Evolutionary conservation across 805 yeast genomes (phyloP).

Genomic region (Komagataella mondaviorum): DNA sequence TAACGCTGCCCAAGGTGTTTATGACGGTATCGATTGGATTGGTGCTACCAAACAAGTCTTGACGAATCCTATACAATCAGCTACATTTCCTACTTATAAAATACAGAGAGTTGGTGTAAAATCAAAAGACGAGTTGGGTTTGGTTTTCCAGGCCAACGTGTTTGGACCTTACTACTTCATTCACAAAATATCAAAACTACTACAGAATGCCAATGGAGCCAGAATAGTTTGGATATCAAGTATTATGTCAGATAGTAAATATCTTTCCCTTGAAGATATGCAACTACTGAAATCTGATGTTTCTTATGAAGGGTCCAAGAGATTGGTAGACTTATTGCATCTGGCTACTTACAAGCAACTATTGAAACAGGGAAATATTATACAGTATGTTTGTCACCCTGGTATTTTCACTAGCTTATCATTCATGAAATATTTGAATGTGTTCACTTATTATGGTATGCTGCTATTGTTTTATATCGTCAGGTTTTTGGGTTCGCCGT

Average conservation of each 20-base stretch:
- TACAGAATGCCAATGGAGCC: constrained; percentile 29
- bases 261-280: constrained; percentile 61
- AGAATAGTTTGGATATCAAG: constrained; percentile 78
- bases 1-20: constrained; percentile 85
- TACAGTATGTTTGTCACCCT: constrained; percentile 78
- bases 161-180: constrained; percentile 87
- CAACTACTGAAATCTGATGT: constrained; percentile 49
- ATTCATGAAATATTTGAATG: constrained; percentile 61
- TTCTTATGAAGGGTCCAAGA: constrained; percentile 87
- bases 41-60: constrained; percentile 60
- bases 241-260: constrained; percentile 65
- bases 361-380: constrained; percentile 33
- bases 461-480: constrained; percentile 70
- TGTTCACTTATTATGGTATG: constrained; percentile 81
- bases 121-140: constrained; percentile 69
- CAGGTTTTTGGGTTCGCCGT: constrained; percentile 68
- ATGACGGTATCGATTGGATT: constrained; percentile 77
- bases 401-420: constrained; percentile 85
- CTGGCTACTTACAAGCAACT: constrained; percentile 48
- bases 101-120: constrained; percentile 68
- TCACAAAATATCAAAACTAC: constrained; percentile 45
- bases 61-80: constrained; percentile 60
- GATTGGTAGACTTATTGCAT: constrained; percentile 76
- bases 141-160: constrained; percentile 91
- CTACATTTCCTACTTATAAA: constrained; percentile 81